Conservation (phyloP, 2,329 filamentous ascomycete genomes). For the Fusarium pseudograminearum region DNA sequence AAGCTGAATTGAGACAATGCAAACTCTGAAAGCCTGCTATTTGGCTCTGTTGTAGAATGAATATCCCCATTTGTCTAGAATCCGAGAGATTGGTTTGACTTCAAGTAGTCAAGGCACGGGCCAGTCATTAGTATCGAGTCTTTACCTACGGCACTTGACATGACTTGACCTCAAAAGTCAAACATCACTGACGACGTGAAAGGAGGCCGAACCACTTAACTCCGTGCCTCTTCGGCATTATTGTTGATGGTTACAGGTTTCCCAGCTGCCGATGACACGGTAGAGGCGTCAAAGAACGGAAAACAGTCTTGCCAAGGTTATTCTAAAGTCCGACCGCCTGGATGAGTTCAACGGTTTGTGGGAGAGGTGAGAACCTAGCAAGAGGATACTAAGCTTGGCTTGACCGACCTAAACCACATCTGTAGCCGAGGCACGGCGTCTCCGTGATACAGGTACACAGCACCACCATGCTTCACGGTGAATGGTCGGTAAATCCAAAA, state of each 20-base stretch:
- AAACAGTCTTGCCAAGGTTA: conserved; percentile 16
- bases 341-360: conserved; percentile 30
- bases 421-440: conserved; percentile 45
- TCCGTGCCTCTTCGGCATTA: conserved; percentile 15
- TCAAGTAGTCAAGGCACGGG: conserved; percentile 17
- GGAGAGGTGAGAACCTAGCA: neutral
- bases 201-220: neutral
- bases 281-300: conserved; percentile 20
- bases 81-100: conserved; percentile 26
- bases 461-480: conserved; percentile 14
- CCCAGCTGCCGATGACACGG: conserved; percentile 24
- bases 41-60: neutral
- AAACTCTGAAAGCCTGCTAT: conserved; percentile 3
- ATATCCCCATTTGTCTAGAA: conserved; percentile 7
- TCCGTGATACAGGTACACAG: conserved; percentile 34
- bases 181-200: neutral
- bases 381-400: neutral
- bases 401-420: conserved; percentile 23
- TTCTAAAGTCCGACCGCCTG: conserved; percentile 33
- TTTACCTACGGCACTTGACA: conserved; percentile 8
- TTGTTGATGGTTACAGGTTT: conserved; percentile 6
- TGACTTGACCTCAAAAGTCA: neutral
- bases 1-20: conserved; percentile 21
- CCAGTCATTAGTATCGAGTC: conserved; percentile 8
- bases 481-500: conserved; percentile 40